phyloP scores from a whole-genome alignment of 306 rosid species.

The Glycine soja region DNA sequence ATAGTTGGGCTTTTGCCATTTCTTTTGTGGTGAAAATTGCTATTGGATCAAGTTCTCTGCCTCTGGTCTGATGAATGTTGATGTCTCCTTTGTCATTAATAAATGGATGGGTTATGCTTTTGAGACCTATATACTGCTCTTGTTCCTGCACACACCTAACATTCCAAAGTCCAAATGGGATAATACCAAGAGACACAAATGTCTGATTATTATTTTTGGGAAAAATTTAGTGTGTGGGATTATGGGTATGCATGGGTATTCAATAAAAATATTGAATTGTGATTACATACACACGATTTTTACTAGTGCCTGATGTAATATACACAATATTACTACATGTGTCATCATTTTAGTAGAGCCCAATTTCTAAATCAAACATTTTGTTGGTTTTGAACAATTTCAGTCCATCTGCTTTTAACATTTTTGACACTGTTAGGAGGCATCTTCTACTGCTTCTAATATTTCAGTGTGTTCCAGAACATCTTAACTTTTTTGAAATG shows the following conservation, averaged over 20 bases:
- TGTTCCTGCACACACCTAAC: background rate
- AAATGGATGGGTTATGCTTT: background rate
- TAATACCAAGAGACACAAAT: background rate
- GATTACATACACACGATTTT: background rate
- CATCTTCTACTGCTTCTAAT: background rate
- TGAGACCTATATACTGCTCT: background rate
- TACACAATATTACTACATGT: background rate
- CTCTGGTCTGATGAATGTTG: constrained; percentile 10
- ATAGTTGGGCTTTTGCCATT: constrained; percentile 30
- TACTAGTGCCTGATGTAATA: background rate
- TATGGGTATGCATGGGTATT: background rate
- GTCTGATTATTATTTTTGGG: background rate
- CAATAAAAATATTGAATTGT: background rate
- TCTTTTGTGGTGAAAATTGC: constrained; percentile 26
- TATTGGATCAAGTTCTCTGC: background rate
- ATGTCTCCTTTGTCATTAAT: constrained; percentile 15
- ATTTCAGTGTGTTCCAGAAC: constrained; percentile 22
- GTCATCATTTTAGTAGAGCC: background rate
- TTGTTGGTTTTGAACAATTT: constrained; percentile 4
- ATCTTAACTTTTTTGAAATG: constrained; percentile 1
- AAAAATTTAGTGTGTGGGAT: background rate
- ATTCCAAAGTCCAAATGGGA: constrained; percentile 11
- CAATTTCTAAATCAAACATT: background rate
- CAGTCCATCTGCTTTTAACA: background rate
- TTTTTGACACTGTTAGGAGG: constrained; percentile 12